Percentiles rank a stretch among this genome's conserved stretches.
These are phyloP conservation scores for Sorghum bicolor DNA, from an alignment of 176 grass and related monocot species.

Conservation along the genomic window DNA sequence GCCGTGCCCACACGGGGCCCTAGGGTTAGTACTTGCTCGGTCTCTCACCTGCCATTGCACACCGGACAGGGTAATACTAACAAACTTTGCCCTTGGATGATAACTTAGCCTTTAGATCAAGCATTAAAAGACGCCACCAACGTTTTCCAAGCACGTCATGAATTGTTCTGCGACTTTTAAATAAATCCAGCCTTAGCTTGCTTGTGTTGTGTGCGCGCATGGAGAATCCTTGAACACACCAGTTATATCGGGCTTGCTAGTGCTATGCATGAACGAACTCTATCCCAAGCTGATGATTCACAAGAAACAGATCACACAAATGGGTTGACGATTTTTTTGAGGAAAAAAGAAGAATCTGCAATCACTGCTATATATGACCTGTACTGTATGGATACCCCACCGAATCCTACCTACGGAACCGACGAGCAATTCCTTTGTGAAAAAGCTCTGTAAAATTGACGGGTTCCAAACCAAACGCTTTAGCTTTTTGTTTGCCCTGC, in stretches of 20 bases:
- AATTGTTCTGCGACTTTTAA: background rate
- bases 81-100: background rate
- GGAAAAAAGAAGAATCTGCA: background rate
- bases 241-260: background rate
- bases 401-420: background rate
- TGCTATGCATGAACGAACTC: background rate
- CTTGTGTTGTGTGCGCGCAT: background rate
- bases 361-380: background rate
- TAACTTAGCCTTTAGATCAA: slow-evolving; percentile 23
- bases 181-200: background rate
- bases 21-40: background rate
- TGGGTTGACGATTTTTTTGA: too few relatives aligned
- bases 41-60: background rate
- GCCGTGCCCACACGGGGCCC: background rate
- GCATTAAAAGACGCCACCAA: background rate
- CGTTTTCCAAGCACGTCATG: slow-evolving; percentile 16
- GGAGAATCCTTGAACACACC: background rate
- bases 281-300: background rate
- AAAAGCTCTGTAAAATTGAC: background rate
- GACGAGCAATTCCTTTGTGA: background rate
- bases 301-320: background rate
- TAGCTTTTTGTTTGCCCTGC: background rate
- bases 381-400: background rate
- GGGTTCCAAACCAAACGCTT: background rate
- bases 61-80: slow-evolving; percentile 4